Percentiles rank a stretch among this genome's conserved stretches.
Evolutionary conservation across 805 yeast genomes (phyloP).

Genomic region (Saccharomycopsis sp.): DNA sequence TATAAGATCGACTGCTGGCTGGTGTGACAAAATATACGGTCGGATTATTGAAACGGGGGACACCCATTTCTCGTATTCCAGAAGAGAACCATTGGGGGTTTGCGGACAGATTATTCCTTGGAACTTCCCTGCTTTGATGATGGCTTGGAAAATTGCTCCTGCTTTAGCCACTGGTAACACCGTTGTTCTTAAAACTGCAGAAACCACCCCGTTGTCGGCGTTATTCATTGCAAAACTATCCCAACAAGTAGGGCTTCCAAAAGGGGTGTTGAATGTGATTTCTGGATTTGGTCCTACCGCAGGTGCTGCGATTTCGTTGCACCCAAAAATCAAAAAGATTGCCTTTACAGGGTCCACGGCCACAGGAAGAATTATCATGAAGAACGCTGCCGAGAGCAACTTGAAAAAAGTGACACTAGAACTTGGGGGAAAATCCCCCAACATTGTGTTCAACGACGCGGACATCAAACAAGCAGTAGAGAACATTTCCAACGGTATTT

Average conservation of each 20-base stretch:
- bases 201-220: slow-evolving; percentile 85
- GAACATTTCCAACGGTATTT: slow-evolving; percentile 72
- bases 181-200: slow-evolving; percentile 83
- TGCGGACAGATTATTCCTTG: slow-evolving; percentile 96
- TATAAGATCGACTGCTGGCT: slow-evolving; percentile 81
- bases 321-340: slow-evolving; percentile 75
- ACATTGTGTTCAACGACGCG: slow-evolving; percentile 80
- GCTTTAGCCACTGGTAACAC: slow-evolving; percentile 88
- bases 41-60: slow-evolving; percentile 64
- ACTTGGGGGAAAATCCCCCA: slow-evolving; percentile 95
- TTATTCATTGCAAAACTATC: slow-evolving; percentile 60
- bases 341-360: slow-evolving; percentile 96
- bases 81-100: slow-evolving; percentile 88
- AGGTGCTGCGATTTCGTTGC: slow-evolving; percentile 72
- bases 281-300: slow-evolving; percentile 82
- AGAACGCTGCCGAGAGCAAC: slow-evolving; percentile 68
- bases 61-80: slow-evolving; percentile 66
- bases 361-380: slow-evolving; percentile 79
- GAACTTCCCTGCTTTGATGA: slow-evolving; percentile 93
- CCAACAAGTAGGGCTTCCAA: slow-evolving; percentile 80
- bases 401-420: slow-evolving; percentile 89
- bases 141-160: slow-evolving; percentile 92
- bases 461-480: slow-evolving; percentile 68
- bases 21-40: slow-evolving; percentile 83
- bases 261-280: slow-evolving; percentile 81